Percentiles rank a stretch among this genome's conserved stretches.
These are phyloP conservation scores for Naganishia sp. DNA, from an alignment of 1,284 basidiomycete species.

Conservation along the genomic window DNA sequence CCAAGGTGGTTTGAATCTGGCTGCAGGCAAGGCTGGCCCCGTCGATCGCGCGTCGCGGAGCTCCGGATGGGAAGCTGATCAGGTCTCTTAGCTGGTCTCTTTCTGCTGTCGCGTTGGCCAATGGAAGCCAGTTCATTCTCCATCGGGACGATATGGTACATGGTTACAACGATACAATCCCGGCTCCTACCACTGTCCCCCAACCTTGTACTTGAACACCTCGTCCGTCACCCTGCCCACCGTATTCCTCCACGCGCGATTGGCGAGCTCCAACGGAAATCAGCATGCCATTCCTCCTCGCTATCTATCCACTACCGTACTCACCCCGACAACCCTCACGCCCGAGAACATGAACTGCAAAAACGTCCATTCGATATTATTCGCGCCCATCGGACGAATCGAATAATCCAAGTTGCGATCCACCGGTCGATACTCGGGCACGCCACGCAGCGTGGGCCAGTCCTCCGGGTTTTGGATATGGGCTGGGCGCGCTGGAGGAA, in stretches of 20 bases:
- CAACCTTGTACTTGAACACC: conserved; percentile 34
- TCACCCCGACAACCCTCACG: conserved; percentile 26
- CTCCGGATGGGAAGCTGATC: background rate
- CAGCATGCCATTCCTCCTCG: background rate
- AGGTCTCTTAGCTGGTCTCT: too few relatives aligned
- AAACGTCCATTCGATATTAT: conserved; percentile 30
- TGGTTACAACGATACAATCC: too few relatives aligned
- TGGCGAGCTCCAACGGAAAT: background rate
- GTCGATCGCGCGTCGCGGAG: background rate
- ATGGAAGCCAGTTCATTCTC: too few relatives aligned
- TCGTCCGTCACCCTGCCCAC: conserved; percentile 31
- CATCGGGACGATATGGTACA: too few relatives aligned
- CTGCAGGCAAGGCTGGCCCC: background rate
- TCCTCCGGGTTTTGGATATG: conserved; percentile 5
- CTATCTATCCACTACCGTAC: background rate
- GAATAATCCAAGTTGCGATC: conserved; percentile 2
- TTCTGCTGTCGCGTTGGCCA: too few relatives aligned
- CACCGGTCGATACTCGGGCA: conserved; percentile 22
- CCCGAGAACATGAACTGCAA: conserved; percentile 32
- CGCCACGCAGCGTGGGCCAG: conserved; percentile 21
- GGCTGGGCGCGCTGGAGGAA: conserved; percentile 4
- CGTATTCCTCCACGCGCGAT: conserved; percentile 29
- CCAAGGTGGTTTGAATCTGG: too few relatives aligned
- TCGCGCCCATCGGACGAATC: conserved; percentile 28
- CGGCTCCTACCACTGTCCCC: conserved; percentile 30